phyloP scores from a whole-genome alignment of 2,329 filamentous ascomycete species.

The Grosmannia huntii region DNA sequence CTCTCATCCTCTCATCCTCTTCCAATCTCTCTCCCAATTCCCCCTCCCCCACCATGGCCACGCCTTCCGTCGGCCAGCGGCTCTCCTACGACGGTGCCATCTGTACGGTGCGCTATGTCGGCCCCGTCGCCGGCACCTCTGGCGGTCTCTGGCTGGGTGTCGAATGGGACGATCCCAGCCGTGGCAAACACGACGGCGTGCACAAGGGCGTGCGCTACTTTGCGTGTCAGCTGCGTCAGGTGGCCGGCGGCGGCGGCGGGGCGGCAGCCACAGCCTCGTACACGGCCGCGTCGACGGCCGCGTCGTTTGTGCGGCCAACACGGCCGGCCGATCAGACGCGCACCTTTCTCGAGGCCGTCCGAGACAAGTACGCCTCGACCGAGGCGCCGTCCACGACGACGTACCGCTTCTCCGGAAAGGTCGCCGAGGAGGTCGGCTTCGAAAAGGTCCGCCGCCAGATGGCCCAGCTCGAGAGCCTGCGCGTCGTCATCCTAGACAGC shows the following conservation, averaged over 20 bases:
- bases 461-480: slow-evolving; percentile 64
- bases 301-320: slow-evolving; percentile 75
- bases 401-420: slow-evolving; percentile 64
- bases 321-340: slow-evolving; percentile 54
- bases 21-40: too few relatives aligned
- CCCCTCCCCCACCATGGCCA: slow-evolving; percentile 21
- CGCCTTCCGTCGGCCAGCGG: slow-evolving; percentile 50
- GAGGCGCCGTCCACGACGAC: slow-evolving; percentile 11
- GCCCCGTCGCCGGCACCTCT: slow-evolving; percentile 60
- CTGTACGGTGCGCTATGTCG: slow-evolving; percentile 78
- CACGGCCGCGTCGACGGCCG: slow-evolving; percentile 29
- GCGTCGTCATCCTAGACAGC: slow-evolving; percentile 71
- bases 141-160: slow-evolving; percentile 84
- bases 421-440: slow-evolving; percentile 88
- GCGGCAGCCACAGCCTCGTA: slow-evolving; percentile 23
- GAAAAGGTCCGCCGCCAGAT: slow-evolving; percentile 79
- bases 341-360: slow-evolving; percentile 68
- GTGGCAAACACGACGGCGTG: slow-evolving; percentile 84
- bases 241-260: slow-evolving; percentile 18
- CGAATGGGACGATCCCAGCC: slow-evolving; percentile 81
- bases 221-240: slow-evolving; percentile 39
- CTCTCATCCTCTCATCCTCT: not conserved
- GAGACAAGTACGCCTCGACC: slow-evolving; percentile 69
- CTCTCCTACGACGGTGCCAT: slow-evolving; percentile 64
- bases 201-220: slow-evolving; percentile 75